Evolutionary conservation across 2,329 filamentous ascomycete species (phyloP), one percentile per base, ranked within the genome.

Genomic region (Botrytis deweyae): DNA sequence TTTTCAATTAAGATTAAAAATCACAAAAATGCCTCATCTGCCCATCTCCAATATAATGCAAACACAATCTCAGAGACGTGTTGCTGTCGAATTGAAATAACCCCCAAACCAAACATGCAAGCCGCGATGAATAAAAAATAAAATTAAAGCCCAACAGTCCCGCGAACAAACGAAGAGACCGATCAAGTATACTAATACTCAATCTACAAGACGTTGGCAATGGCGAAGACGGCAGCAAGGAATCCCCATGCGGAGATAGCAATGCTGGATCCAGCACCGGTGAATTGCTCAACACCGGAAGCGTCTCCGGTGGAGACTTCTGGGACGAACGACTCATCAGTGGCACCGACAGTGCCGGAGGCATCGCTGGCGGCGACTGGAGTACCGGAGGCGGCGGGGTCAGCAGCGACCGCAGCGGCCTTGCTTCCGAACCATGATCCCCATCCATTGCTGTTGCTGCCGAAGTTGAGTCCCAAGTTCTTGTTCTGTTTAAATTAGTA

Each of bases 1-100:
- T 69, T 69, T 69, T 59, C 49, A 68, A 69, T 69, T 58, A 69
- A 69, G 38, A 38, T 58, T 42, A 58, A 69, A 68, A 69, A 69
- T 69, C 66, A 69, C 49, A 58, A 58, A 69, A 67, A 58, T 69
- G 66, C 49, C 36, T 69, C 49, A 8, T 69, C 49, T 58, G n/a
- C 66, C 18, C n/a, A 42, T 69, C 66, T 42, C 66, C 36, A 33
- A 29, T 33, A 59, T 69, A 42, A 58, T 69, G 49, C 66, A 58
- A 69, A 33, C 18, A n/a, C 38, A 22, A 33, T 42, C 66, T 20
- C 5, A 33, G 29, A 58, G 66, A 69, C 40, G 66, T 42, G 12
- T 18, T 42, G 66, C 66, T 44, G 18, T 58, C 29, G 66, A 69
- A 69, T 33, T 20, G 66, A 69, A 69, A 16, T 16, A 42, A 69